These are phyloP conservation scores for Sarocladium kiliense DNA, from an alignment of 2,329 filamentous ascomycete species.

Conservation along the genomic window DNA sequence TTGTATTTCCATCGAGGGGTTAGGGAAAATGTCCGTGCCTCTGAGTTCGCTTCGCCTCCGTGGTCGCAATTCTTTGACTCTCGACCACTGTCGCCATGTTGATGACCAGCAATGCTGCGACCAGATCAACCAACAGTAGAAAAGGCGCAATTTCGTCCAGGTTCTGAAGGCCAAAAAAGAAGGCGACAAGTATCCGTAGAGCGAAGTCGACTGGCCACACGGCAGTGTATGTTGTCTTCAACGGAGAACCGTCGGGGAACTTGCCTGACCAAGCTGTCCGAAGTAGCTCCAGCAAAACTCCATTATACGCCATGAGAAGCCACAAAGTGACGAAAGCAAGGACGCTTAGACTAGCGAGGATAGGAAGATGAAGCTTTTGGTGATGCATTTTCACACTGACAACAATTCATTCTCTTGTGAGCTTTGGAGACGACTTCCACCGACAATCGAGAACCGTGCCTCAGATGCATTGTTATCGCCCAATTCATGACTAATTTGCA, in stretches of 20 bases:
- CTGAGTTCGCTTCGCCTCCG: conserved; percentile 1
- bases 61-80: not conserved
- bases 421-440: not conserved
- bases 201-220: conserved; percentile 9
- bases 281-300: conserved; percentile 5
- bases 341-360: not conserved
- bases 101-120: conserved; percentile 9
- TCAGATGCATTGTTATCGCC: no score
- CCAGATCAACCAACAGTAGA: conserved; percentile 8
- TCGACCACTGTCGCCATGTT: conserved; percentile 12
- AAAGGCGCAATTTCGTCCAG: conserved; percentile 10
- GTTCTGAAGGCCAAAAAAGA: conserved; percentile 5
- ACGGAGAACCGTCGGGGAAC: conserved; percentile 5
- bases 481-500: no score
- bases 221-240: conserved; percentile 9
- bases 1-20: no score
- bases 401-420: not conserved
- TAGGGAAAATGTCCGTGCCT: no score
- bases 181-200: conserved; percentile 3
- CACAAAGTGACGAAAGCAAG: conserved; percentile 6
- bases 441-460: no score
- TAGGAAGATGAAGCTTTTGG: not conserved
- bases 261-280: not conserved
- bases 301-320: conserved; percentile 8
- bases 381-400: not conserved